Conservation (phyloP, 225 moss, liverwort and hornwort genomes). For the Anthoceros angustus region DNA sequence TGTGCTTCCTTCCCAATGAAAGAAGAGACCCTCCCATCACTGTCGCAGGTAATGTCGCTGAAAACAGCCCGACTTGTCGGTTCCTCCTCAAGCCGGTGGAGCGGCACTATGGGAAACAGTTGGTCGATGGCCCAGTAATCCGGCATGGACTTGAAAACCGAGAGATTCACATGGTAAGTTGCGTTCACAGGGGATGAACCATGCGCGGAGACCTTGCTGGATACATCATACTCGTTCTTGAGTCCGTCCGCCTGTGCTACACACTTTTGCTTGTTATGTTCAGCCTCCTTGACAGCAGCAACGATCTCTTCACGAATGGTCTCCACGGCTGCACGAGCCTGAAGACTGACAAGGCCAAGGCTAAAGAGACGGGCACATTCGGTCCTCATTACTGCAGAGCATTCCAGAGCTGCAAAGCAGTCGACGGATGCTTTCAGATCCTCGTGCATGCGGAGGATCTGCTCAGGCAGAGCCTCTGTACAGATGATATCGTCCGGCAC, state of each 20-base stretch:
- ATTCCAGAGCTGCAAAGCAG: neutral
- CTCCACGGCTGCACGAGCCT: neutral
- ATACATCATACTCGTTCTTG: constrained; percentile 13
- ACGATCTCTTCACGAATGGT: neutral
- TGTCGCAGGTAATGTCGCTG: constrained; percentile 79
- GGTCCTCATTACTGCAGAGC: neutral
- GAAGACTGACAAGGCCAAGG: neutral
- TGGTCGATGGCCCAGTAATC: constrained; percentile 77
- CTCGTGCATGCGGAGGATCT: neutral
- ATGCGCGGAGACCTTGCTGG: constrained; percentile 33
- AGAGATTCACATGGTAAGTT: constrained; percentile 63
- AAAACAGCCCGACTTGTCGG: constrained; percentile 48
- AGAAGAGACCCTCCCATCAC: constrained; percentile 66
- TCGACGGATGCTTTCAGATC: neutral
- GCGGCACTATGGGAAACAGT: constrained; percentile 57
- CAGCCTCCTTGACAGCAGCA: neutral
- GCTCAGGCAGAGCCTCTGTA: neutral
- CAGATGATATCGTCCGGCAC: neutral
- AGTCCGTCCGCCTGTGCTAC: constrained; percentile 3
- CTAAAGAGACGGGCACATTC: neutral
- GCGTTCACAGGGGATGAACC: constrained; percentile 36
- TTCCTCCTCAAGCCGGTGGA: constrained; percentile 60
- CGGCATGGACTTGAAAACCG: constrained; percentile 70
- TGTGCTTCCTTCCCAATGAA: constrained; percentile 35
- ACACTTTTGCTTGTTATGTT: neutral